These are phyloP conservation scores for Wallemia mellicola DNA, from an alignment of 1,284 basidiomycete genomes.

Conservation along the genomic window DNA sequence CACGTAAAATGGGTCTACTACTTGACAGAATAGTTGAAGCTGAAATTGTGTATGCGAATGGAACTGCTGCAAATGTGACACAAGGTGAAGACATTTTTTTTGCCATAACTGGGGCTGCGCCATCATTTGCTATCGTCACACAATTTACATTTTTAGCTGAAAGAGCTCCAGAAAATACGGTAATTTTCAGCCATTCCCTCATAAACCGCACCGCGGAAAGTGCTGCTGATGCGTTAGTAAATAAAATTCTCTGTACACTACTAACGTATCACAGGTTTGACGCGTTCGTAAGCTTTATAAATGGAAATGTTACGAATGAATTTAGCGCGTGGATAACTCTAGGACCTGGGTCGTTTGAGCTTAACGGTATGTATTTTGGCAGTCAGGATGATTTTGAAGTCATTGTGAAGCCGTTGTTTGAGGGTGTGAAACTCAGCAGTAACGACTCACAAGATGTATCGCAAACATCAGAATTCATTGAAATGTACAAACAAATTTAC, in stretches of 20 bases:
- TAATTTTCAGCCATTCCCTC: background rate
- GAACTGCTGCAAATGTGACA: conserved; percentile 4
- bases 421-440: background rate
- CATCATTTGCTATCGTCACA: background rate
- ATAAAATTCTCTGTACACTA: too few relatives aligned
- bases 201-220: background rate
- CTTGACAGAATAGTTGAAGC: conserved; percentile 6
- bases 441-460: background rate
- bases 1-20: conserved; percentile 6
- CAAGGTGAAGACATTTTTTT: background rate
- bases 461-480: background rate
- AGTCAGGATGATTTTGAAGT: background rate
- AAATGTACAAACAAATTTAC: background rate
- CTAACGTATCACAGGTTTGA: background rate
- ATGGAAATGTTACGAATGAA: background rate
- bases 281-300: background rate
- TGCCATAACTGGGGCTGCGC: background rate
- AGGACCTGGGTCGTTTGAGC: background rate
- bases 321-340: background rate
- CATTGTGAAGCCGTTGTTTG: background rate
- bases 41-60: conserved; percentile 6
- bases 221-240: background rate
- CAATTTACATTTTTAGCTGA: background rate
- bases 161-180: background rate
- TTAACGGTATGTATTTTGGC: background rate